Evolutionary conservation across 805 yeast species (phyloP).

Genomic region (Cyberlindnera veronae): DNA sequence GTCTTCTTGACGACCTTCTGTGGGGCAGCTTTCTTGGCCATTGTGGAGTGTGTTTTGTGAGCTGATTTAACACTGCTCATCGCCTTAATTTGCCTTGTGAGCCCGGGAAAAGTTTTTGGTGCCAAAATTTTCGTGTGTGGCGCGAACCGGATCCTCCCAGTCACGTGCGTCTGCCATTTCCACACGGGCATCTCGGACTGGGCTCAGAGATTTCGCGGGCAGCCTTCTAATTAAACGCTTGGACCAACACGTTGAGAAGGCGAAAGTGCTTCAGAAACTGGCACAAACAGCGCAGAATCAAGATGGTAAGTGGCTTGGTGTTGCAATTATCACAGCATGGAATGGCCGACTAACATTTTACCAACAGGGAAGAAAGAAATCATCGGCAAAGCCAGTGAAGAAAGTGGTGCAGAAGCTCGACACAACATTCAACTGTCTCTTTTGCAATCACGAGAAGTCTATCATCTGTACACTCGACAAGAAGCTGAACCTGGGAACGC

Average conservation of each 20-base stretch:
- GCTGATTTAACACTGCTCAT: too few relatives aligned
- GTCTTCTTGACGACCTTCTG: slow-evolving; percentile 19
- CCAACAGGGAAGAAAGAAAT: slow-evolving; percentile 74
- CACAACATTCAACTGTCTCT: slow-evolving; percentile 82
- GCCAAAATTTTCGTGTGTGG: slow-evolving; percentile 17
- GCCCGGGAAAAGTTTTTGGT: slow-evolving; percentile 10
- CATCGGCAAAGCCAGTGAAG: slow-evolving; percentile 77
- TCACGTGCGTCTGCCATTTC: slow-evolving; percentile 8
- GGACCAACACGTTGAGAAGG: too few relatives aligned
- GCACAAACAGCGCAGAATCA: not conserved
- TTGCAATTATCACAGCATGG: not conserved
- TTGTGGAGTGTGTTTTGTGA: not conserved
- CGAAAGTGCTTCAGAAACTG: too few relatives aligned
- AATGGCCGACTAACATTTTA: slow-evolving; percentile 2
- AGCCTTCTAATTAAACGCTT: too few relatives aligned
- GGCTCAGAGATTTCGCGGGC: not conserved
- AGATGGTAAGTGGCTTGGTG: slow-evolving; percentile 13
- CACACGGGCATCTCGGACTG: not conserved
- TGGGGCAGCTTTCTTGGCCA: too few relatives aligned
- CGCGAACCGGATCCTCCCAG: slow-evolving; percentile 3
- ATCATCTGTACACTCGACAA: slow-evolving; percentile 87
- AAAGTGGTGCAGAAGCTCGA: slow-evolving; percentile 76
- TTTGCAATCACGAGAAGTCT: slow-evolving; percentile 93
- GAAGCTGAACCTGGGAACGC: slow-evolving; percentile 75
- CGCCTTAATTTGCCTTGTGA: too few relatives aligned